A percentile compares a stretch with the other conserved stretches of the same genome.
Conservation (phyloP, 2,329 filamentous ascomycete species). For the Hypomyces rosellus region DNA sequence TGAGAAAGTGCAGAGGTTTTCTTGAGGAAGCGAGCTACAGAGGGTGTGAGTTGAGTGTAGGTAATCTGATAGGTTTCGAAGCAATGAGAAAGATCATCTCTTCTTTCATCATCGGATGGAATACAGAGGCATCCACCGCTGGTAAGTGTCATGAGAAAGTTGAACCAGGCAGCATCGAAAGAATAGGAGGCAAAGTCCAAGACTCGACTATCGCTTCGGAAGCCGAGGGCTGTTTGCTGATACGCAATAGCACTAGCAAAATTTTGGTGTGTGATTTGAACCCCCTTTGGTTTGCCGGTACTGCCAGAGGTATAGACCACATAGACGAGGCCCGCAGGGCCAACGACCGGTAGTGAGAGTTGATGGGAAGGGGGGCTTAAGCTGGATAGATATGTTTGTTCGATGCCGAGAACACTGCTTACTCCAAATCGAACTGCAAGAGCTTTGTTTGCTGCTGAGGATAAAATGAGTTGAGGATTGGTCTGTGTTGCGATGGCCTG, state of each 20-base stretch:
- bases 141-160: constrained; percentile 15
- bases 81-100: constrained; percentile 18
- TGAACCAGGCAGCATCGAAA: constrained; percentile 17
- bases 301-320: constrained; percentile 17
- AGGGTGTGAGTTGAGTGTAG: constrained; percentile 10
- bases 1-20: constrained; percentile 7
- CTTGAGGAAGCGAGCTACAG: constrained; percentile 10
- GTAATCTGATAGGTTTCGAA: constrained; percentile 30
- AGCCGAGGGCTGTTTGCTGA: constrained; percentile 14
- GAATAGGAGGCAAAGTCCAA: constrained; percentile 20
- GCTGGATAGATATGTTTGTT: too few relatives aligned
- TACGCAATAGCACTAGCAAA: constrained; percentile 14
- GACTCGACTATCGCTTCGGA: constrained; percentile 13
- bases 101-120: constrained; percentile 10
- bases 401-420: too few relatives aligned
- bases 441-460: too few relatives aligned
- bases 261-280: constrained; percentile 14
- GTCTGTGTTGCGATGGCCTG: too few relatives aligned
- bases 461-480: too few relatives aligned
- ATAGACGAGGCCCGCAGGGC: constrained; percentile 8
- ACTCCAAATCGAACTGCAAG: too few relatives aligned
- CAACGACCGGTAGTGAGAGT: too few relatives aligned
- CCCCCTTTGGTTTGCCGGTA: constrained; percentile 20
- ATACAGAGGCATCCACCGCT: constrained; percentile 18
- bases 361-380: too few relatives aligned